Conservation (phyloP, 805 yeast species). For the Metschnikowia continentalis region DNA sequence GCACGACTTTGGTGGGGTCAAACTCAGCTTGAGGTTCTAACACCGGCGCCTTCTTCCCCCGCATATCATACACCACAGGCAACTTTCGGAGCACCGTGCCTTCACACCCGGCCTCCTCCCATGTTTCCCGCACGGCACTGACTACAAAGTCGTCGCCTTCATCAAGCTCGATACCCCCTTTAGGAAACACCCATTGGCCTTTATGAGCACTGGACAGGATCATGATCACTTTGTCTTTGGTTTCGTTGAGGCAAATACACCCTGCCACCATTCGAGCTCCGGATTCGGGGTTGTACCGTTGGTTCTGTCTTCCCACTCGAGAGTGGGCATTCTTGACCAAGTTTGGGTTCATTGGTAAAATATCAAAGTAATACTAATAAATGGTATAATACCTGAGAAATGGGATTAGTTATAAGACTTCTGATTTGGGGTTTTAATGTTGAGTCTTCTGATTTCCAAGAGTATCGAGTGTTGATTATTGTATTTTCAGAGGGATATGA, state of each 20-base stretch:
- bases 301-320: constrained; percentile 56
- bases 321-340: constrained; percentile 13
- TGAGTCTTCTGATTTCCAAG: too few relatives aligned
- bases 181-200: constrained; percentile 84
- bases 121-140: constrained; percentile 81
- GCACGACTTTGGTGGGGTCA: constrained; percentile 43
- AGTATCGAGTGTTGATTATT: too few relatives aligned
- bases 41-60: constrained; percentile 39
- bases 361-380: too few relatives aligned
- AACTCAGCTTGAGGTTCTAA: constrained; percentile 27
- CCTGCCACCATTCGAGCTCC: constrained; percentile 94
- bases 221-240: constrained; percentile 64
- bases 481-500: too few relatives aligned
- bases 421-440: too few relatives aligned
- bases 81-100: constrained; percentile 56
- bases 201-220: constrained; percentile 68
- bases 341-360: neutral
- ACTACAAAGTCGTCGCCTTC: constrained; percentile 49
- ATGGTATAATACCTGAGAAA: too few relatives aligned
- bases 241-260: constrained; percentile 64
- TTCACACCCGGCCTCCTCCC: constrained; percentile 96
- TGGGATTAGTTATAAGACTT: too few relatives aligned
- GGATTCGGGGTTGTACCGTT: constrained; percentile 51
- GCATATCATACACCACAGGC: constrained; percentile 61
- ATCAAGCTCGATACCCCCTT: constrained; percentile 91